Conservation (phyloP, 352 stramenopile species). For the Pythium brachiatum region DNA sequence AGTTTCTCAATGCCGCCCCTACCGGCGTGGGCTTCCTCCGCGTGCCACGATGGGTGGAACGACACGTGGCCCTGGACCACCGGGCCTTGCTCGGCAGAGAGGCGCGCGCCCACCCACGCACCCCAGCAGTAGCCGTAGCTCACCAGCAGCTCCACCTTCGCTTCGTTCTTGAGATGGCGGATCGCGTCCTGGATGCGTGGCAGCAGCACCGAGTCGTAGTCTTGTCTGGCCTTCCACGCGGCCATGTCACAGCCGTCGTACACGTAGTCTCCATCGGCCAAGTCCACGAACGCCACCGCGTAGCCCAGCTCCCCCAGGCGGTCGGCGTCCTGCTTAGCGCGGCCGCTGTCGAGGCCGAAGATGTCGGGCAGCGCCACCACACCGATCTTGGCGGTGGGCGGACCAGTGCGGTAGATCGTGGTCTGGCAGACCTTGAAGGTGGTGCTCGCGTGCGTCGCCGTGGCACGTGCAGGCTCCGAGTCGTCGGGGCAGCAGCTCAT, state of each 20-base stretch:
- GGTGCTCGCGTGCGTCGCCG: constrained; percentile 13
- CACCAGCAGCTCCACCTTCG: constrained; percentile 17
- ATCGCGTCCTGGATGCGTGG: constrained; percentile 30
- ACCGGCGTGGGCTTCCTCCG: constrained; percentile 35
- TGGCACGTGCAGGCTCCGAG: constrained; percentile 26
- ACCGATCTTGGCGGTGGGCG: constrained; percentile 26
- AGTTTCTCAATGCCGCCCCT: constrained; percentile 38
- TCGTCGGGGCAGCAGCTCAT: constrained; percentile 42
- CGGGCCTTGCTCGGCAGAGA: constrained; percentile 14
- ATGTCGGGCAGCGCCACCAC: constrained; percentile 49
- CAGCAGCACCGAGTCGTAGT: constrained; percentile 21
- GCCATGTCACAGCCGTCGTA: constrained; percentile 21
- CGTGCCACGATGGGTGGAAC: constrained; percentile 30
- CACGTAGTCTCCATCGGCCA: constrained; percentile 31
- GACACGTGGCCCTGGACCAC: constrained; percentile 28
- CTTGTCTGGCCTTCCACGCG: constrained; percentile 18
- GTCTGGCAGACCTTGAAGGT: constrained; percentile 33
- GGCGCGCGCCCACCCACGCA: constrained; percentile 26
- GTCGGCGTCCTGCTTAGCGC: constrained; percentile 49
- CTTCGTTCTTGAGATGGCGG: constrained; percentile 30
- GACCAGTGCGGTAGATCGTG: constrained; percentile 37
- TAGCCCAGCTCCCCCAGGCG: constrained; percentile 45
- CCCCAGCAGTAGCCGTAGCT: constrained; percentile 36
- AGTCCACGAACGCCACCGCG: constrained; percentile 42
- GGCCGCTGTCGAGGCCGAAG: constrained; percentile 47